Base-by-base conservation (phyloP, 345 rosid species). In the Populus alba region DNA sequence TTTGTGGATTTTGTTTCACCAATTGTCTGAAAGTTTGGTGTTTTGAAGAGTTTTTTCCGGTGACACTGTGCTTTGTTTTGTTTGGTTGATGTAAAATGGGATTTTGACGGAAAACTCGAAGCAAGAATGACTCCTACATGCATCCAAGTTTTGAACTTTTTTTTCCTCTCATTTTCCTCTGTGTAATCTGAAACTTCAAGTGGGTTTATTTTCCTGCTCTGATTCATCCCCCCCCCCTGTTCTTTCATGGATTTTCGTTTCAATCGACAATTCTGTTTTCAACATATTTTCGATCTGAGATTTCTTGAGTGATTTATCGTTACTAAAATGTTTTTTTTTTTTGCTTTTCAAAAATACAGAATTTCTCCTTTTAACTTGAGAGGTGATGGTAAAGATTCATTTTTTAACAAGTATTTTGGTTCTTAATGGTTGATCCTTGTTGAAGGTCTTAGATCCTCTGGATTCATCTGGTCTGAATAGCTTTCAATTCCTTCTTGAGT, bases 241-340 rank as follows among this genome's bases (percentile, higher is more conserved):
- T 31, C 23, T 11, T 70, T 83, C 72, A 33, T 62, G 62, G 80
- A 76, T 75, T 80, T 75, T 37, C 67, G 15, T 68, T 53, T 35
- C 65, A 10, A 0, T 71, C 15, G 68, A 8, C 71, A 80, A 78
- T 80, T 78, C 68, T 33, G 57, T 33, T 78, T 41, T 75, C 62
- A 11, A 49, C 23, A 33, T 59, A 35, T 78, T 43, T 43, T 83
- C 74, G 89, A 88, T 88, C 88, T 88, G 84, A 68, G 81, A 71
- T 75, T 83, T 79, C 20, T n/a, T 20, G 55, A 31, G 39, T 37
- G 67, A 27, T 70, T 65, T 77, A 6, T 62, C 6, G 13, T 38
- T 49, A 9, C 15, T 6, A 68, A 73, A 68, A 33, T 65, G 35
- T 3, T 70, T 49, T 25, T 15, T 25, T 22, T 71, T 53, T 27